Evolutionary conservation across 108 stramenopile genomes (phyloP).

Genomic region (Cylindrotheca fusiformis): DNA sequence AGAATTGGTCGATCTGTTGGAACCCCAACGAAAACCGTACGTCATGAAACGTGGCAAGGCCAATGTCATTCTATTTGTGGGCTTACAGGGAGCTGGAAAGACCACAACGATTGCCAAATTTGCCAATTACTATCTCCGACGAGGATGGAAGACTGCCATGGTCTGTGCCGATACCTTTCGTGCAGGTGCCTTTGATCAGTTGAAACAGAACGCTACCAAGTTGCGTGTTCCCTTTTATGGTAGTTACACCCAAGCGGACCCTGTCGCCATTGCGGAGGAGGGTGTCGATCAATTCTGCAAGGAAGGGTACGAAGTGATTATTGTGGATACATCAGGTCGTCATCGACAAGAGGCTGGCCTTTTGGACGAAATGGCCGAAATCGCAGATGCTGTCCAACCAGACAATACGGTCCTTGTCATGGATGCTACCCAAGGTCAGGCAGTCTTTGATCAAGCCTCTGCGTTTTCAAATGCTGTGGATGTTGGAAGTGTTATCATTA

Average conservation of each 20-base stretch:
- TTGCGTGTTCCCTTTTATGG: conserved; percentile 94
- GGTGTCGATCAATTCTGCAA: conserved; percentile 90
- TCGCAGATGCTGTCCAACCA: conserved; percentile 84
- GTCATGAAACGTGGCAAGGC: conserved; percentile 80
- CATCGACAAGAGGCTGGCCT: conserved; percentile 94
- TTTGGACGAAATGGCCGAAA: conserved; percentile 98
- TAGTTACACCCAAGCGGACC: conserved; percentile 94
- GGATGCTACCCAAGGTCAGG: conserved; percentile 99
- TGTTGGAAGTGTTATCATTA: conserved; percentile 94
- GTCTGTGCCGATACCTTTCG: conserved; percentile 99
- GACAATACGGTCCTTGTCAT: conserved; percentile 95
- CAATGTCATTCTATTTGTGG: conserved; percentile 97
- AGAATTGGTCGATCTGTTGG: conserved; percentile 82
- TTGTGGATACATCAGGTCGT: conserved; percentile 96
- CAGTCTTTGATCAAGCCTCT: conserved; percentile 92
- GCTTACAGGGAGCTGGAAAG: conserved; percentile 97
- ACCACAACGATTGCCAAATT: conserved; percentile 98
- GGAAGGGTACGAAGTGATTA: conserved; percentile 95
- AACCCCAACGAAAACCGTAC: conserved; percentile 66
- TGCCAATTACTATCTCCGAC: conserved; percentile 92
- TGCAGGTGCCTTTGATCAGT: conserved; percentile 98
- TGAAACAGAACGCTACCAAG: conserved; percentile 99
- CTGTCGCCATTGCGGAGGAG: conserved; percentile 93
- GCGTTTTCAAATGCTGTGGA: conserved; percentile 92
- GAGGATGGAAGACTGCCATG: conserved; percentile 91